Percentiles rank a stretch among this genome's conserved stretches.
Evolutionary conservation across 2,329 filamentous ascomycete species (phyloP).

Genomic region (Colletotrichum sublineola): DNA sequence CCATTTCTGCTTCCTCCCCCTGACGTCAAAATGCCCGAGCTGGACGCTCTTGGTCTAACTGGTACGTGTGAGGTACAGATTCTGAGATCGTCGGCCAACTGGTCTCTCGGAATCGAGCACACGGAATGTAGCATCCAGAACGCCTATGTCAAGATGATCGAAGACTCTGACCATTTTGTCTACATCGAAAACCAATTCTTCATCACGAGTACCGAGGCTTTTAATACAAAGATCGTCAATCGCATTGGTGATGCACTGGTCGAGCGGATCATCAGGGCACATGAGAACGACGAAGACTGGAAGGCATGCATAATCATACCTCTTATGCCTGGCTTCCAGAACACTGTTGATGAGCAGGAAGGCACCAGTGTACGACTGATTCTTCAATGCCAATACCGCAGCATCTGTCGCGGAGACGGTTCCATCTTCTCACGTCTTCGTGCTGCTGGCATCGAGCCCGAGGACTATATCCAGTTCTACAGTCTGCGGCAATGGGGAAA

Average conservation of each 20-base stretch:
- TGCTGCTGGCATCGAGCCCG: constrained; percentile 85
- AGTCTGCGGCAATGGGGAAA: constrained; percentile 92
- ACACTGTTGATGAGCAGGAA: constrained; percentile 93
- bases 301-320: constrained; percentile 91
- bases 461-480: constrained; percentile 97
- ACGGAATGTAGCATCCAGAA: constrained; percentile 96
- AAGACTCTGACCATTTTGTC: constrained; percentile 95
- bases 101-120: constrained; percentile 91
- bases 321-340: constrained; percentile 98
- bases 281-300: constrained; percentile 89
- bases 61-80: constrained; percentile 98
- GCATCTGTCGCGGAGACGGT: constrained; percentile 91
- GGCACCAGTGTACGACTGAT: constrained; percentile 95
- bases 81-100: constrained; percentile 87
- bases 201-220: constrained; percentile 90
- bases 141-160: constrained; percentile 94
- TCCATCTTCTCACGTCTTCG: constrained; percentile 92
- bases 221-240: constrained; percentile 90
- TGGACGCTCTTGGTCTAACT: constrained; percentile 88
- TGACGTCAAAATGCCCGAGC: constrained; percentile 87
- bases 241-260: constrained; percentile 95
- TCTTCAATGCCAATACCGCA: constrained; percentile 96
- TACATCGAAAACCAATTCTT: constrained; percentile 99
- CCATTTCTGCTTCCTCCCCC: constrained; percentile 94
- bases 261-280: constrained; percentile 87